Base-by-base conservation (phyloP, 2,329 filamentous ascomycete genomes). In the Boeremia exigua region DNA sequence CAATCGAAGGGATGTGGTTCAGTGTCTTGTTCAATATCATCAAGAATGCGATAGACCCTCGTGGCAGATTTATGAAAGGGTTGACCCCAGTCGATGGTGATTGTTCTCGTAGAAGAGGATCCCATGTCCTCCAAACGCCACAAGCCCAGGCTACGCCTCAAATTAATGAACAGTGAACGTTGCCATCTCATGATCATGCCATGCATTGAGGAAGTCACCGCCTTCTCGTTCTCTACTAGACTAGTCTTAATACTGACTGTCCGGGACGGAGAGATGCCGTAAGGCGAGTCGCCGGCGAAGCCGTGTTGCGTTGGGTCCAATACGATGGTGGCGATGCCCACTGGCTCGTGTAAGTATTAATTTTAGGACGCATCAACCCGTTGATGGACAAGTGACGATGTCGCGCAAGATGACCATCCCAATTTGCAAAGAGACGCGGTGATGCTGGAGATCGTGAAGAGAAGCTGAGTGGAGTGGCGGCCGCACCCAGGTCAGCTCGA, bases 161-260 rank as follows among this genome's bases (percentile, higher is more conserved):
- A 32, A 43, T 56, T 56, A 42, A 56, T 38, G 53, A 56, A 42
- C 25, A 43, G 53, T 17, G 32, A 36, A 47, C 37, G 53, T 47
- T 36, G 53, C 42, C 46, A 55, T 49, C 14, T 42, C 30, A 40
- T 29, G 37, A 38, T 51, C 27, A 15, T 19, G 50, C 50, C 50
- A 42, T 48, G 53, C 53, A 48, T 47, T 43, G 53, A 56, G 42
- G 47, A 56, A 56, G 42, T 29, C 43, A 48, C 53, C 53, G 53
- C 53, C 53, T 42, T 46, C 42, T 37, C 44, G 39, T 48, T 15
- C 14, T 25, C 30, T 48, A 37, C 36, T 27, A 34, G 23, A 25
- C 56, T 55, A 54, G 44, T 40, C 47, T 48, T 29, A 28, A 54
- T 51, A 45, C 34, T 44, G 38, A 46, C 19, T 30, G 39, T 39